Base-by-base conservation (phyloP, 768 basidiomycete species). In the Leucosporidium scottii region DNA sequence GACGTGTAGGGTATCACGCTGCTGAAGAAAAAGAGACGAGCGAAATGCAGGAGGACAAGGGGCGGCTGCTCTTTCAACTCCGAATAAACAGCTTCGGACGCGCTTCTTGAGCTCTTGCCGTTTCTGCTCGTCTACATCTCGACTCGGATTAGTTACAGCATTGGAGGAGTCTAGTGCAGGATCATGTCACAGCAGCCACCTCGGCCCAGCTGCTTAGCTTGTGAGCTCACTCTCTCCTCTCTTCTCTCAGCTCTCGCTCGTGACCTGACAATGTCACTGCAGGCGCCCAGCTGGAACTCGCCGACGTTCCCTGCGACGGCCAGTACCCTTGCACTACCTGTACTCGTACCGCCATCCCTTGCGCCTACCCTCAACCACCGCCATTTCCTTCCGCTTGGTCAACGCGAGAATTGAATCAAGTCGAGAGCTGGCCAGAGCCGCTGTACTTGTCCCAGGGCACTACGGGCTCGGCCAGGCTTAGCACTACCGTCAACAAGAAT, bases 351-450 rank as follows among this genome's bases (percentile, higher is more conserved):
- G 6, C 18, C n/a, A 5, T 48, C 21, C 1, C 20, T 31, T 66
- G 57, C 34, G 21, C 31, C 25, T 58, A 62, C 25, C 53, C 65
- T 8, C 58, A 31, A 0, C 53, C 51, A 1, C 31, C 57, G 1
- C 18, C 51, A 1, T 49, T 39, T 31, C 7, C 31, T 23, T 67
- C 70, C 39, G 36, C 62, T 44, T 67, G 66, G 66, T 23, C 63
- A 23, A 57, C 1, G 17, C 5, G 23, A 6, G 44, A 51, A 17
- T 18, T 10, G 9, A 10, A 31, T 1, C 6, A 23, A 10, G 48
- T 71, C 3, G 63, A 64, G 48, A 64, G 28, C 23, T 71, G 66
- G 64, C 20, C 64, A 6, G 66, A 71, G 30, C 31, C 67, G 25
- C 36, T 44, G 6, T 39, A 25, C 30, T 31, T 68, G 30, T 7